Base-by-base conservation (phyloP, 768 basidiomycete genomes). In the Boletus tomentosulus region DNA sequence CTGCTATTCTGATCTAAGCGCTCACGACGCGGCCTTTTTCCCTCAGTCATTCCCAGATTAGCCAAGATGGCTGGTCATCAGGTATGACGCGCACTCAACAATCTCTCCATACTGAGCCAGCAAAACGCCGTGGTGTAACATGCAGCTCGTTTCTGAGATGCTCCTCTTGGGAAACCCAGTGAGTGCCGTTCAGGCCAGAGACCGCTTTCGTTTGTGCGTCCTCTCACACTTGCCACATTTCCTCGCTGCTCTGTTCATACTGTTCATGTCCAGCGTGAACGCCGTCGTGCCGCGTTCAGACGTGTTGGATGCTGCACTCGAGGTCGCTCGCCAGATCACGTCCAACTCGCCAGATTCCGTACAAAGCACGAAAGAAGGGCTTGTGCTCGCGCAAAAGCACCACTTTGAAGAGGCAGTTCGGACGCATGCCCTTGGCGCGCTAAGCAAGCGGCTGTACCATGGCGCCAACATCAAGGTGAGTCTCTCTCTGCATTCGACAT, bases 331-430 rank as follows among this genome's bases (percentile, higher is more conserved):
- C 49, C 72, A 78, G 50, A 83, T 92, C 56, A 69, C 70, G 15
- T 62, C 65, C 24, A 88, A 87, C 60, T 90, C 88, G 1, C 92
- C 91, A 0, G 92, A 92, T 66, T 77, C 90, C 0, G 84, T 92
- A 1, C 86, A 87, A 59, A 77, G 80, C 44, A 86, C 89, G 3
- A 94, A 92, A 66, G 73, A 77, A n/a, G 86, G 78, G 1, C 71
- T 94, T 9, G 50, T 87, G 15, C 66, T 86, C 3, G 72, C 79
- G 2, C 78, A 84, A 56, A 71, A 75, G 39, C 74, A 76, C n/a
- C 76, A 77, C 38, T 69, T 82, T 41, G 77, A 82, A 24, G 76
- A 82, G 13, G 74, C 80, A 0, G 74, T 84, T 4, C 44, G 70
- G 8, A 71, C 71, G 0, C 82, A 83, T 50, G 63, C 74, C 8